These are phyloP conservation scores for Penicillium griseofulvum DNA, from an alignment of 2,329 filamentous ascomycete species.

Conservation along the genomic window DNA sequence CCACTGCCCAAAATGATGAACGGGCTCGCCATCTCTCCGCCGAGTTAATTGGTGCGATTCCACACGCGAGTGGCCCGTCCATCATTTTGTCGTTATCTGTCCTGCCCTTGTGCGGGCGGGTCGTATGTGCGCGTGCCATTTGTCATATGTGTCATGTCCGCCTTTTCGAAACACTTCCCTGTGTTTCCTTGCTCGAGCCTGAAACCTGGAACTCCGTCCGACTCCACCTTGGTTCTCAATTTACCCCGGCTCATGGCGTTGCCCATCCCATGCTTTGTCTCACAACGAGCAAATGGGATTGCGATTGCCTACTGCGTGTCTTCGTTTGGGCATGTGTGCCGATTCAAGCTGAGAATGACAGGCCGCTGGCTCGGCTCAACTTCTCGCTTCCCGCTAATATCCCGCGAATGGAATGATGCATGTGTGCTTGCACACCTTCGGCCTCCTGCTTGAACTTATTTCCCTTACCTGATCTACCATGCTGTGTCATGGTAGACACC, in stretches of 20 bases:
- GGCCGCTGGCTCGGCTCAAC: constrained; percentile 17
- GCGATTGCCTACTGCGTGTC: not conserved
- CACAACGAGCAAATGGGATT: not conserved
- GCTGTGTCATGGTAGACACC: not conserved
- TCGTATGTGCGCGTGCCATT: not conserved
- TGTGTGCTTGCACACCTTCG: not conserved
- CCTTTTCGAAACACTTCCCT: not conserved
- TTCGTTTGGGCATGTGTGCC: not conserved
- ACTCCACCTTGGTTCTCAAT: not conserved
- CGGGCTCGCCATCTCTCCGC: constrained; percentile 38
- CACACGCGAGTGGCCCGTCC: constrained; percentile 7
- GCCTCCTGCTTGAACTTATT: not conserved
- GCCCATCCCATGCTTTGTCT: not conserved
- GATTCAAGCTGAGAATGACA: constrained; percentile 5
- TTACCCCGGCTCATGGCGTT: not conserved
- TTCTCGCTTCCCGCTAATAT: not conserved
- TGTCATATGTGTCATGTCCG: too few species aligned
- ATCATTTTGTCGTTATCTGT: constrained; percentile 3
- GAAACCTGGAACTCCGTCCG: not conserved
- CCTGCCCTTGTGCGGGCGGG: not conserved
- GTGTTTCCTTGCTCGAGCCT: not conserved
- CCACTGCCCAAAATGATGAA: constrained; percentile 46
- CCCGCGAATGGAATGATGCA: not conserved
- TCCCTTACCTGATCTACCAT: not conserved
- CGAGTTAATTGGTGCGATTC: constrained; percentile 26